Evolutionary conservation across 192 early-diverging fungal species (phyloP).

Genomic region (Linderina pennispora): DNA sequence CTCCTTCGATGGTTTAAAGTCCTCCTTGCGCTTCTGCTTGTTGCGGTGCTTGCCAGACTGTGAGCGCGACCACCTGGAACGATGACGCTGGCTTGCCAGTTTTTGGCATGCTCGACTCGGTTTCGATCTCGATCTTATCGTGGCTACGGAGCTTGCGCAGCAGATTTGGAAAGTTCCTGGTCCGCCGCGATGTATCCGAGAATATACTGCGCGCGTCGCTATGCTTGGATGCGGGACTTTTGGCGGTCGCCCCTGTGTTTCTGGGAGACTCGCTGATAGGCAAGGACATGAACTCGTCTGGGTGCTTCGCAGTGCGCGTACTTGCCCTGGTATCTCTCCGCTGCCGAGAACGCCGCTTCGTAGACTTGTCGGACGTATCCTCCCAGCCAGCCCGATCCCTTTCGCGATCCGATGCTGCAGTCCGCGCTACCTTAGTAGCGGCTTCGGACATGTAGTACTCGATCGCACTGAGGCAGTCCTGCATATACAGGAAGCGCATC

Average conservation of each 20-base stretch:
- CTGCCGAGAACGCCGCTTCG: too few relatives aligned
- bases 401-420: slow-evolving; percentile 34
- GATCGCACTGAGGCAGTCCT: slow-evolving; percentile 60
- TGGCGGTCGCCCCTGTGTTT: too few relatives aligned
- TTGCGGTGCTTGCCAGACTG: neutral
- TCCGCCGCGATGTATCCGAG: slow-evolving; percentile 21
- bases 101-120: slow-evolving; percentile 1
- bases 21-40: slow-evolving; percentile 6
- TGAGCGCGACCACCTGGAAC: too few relatives aligned
- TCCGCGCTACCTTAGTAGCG: slow-evolving; percentile 71
- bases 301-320: too few relatives aligned
- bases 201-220: slow-evolving; percentile 17
- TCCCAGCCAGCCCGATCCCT: neutral
- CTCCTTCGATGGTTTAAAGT: slow-evolving; percentile 11
- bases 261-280: too few relatives aligned
- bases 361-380: too few relatives aligned
- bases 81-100: too few relatives aligned
- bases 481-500: slow-evolving; percentile 68
- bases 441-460: slow-evolving; percentile 79
- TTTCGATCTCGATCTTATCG: slow-evolving; percentile 6
- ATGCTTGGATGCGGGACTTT: too few relatives aligned
- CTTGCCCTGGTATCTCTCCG: too few relatives aligned
- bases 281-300: too few relatives aligned
- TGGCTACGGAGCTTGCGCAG: slow-evolving; percentile 29
- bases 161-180: slow-evolving; percentile 22